Evolutionary conservation across 129 eudicot genomes (phyloP).

Genomic region (Flaveria robusta): DNA sequence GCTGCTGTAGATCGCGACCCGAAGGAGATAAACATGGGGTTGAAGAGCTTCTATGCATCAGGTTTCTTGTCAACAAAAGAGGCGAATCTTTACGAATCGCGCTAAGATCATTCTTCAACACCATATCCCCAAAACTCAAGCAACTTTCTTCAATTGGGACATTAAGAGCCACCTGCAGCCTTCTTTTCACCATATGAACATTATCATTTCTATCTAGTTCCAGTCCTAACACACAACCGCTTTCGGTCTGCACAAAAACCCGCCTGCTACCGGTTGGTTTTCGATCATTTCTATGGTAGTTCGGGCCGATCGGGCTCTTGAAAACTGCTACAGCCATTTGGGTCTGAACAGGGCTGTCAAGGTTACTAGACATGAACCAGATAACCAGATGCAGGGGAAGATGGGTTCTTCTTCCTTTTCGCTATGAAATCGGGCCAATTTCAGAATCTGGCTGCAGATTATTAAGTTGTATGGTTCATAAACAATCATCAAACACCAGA

Average conservation of each 20-base stretch:
- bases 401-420: too few species aligned
- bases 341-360: constrained; percentile 53
- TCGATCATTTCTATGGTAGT: constrained; percentile 54
- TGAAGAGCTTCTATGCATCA: constrained; percentile 81
- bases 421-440: too few species aligned
- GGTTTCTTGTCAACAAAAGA: constrained; percentile 64
- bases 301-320: constrained; percentile 62
- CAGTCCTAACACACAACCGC: constrained; percentile 86
- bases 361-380: too few species aligned
- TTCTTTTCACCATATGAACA: constrained; percentile 81
- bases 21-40: constrained; percentile 91
- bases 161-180: constrained; percentile 78
- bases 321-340: constrained; percentile 81
- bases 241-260: constrained; percentile 88
- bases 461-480: neutral
- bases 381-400: too few species aligned
- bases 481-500: constrained; percentile 42
- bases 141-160: constrained; percentile 83
- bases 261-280: constrained; percentile 70
- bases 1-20: constrained; percentile 69
- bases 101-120: constrained; percentile 81
- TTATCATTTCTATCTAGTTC: constrained; percentile 86
- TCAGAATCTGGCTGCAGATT: too few species aligned
- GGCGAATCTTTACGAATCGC: constrained; percentile 82
- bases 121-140: constrained; percentile 83